A percentile compares a stretch with the other conserved stretches of the same genome.
These are phyloP conservation scores for Cairneyella variabilis DNA, from an alignment of 495 filamentous ascomycete genomes.

Conservation along the genomic window DNA sequence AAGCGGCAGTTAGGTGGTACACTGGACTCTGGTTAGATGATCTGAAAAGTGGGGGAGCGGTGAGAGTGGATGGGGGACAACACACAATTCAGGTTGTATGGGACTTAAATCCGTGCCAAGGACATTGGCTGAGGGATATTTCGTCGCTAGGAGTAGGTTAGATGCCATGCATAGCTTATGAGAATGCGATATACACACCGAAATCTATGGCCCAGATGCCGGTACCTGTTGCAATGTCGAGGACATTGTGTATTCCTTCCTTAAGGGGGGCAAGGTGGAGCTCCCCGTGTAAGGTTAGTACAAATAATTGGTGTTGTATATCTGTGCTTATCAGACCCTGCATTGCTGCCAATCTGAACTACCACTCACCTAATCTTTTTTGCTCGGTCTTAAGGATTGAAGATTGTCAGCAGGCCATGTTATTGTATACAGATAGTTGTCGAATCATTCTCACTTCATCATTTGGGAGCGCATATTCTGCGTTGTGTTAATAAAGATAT, in stretches of 20 bases:
- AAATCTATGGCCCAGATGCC: conserved; percentile 55
- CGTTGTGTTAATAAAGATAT: conserved; percentile 35
- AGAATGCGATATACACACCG: conserved; percentile 30
- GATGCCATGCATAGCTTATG: conserved; percentile 11
- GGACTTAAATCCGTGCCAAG: conserved; percentile 45
- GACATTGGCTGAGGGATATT: conserved; percentile 23
- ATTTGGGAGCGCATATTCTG: conserved; percentile 27
- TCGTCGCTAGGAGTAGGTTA: conserved; percentile 20
- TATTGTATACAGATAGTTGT: background rate
- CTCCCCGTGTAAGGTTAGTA: conserved; percentile 39
- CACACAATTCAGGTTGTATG: conserved; percentile 29
- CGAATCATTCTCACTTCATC: conserved; percentile 13
- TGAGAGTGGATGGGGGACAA: background rate
- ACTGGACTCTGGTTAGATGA: conserved; percentile 7
- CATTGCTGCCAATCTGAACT: conserved; percentile 44
- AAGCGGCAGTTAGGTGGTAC: conserved; percentile 52
- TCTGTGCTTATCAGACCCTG: conserved; percentile 46
- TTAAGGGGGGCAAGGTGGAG: conserved; percentile 40
- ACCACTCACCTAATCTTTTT: conserved; percentile 37
- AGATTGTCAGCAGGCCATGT: background rate
- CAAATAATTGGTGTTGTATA: conserved; percentile 45
- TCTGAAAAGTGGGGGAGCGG: background rate
- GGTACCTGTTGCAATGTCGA: conserved; percentile 55
- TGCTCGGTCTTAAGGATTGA: background rate
- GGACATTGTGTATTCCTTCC: conserved; percentile 34